These are phyloP conservation scores for Kluyveromyces sp. DNA, from an alignment of 1,139 yeast species.

Conservation along the genomic window DNA sequence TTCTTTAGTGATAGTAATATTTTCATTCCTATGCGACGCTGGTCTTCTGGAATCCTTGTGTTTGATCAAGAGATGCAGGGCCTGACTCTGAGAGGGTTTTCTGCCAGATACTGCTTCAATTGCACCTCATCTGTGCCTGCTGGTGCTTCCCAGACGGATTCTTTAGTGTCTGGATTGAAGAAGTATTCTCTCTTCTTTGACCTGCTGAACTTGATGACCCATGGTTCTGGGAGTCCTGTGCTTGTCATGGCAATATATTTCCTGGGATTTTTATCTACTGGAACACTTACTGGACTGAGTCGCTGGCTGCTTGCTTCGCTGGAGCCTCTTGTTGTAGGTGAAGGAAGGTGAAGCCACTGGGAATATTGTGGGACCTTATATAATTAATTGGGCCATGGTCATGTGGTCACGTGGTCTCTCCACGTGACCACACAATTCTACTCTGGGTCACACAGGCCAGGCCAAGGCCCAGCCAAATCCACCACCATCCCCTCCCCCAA, in stretches of 20 bases:
- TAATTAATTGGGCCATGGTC: no score
- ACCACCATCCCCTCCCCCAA: no score
- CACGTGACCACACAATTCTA: no score
- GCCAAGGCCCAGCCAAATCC: no score
- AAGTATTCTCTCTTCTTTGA: slow-evolving; percentile 82
- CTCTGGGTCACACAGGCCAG: no score
- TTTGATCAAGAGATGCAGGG: slow-evolving; percentile 71
- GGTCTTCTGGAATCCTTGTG: slow-evolving; percentile 84
- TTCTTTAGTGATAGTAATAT: slow-evolving; percentile 70
- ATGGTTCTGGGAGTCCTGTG: slow-evolving; percentile 76
- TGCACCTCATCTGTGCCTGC: slow-evolving; percentile 63
- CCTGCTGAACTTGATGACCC: slow-evolving; percentile 75
- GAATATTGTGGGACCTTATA: no score
- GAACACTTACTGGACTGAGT: no score
- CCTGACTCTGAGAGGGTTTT: slow-evolving; percentile 56
- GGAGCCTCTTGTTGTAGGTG: no score
- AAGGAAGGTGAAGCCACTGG: no score
- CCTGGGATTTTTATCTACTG: no score
- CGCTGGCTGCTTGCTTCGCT: no score
- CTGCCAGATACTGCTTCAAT: slow-evolving; percentile 48
- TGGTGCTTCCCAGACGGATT: slow-evolving; percentile 91
- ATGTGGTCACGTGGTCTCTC: no score
- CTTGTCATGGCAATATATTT: background rate
- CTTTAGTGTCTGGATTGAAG: slow-evolving; percentile 59
- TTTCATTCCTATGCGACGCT: slow-evolving; percentile 78